phyloP scores from a whole-genome alignment of 1,139 yeast genomes.

The Taphrina flavorubra region DNA sequence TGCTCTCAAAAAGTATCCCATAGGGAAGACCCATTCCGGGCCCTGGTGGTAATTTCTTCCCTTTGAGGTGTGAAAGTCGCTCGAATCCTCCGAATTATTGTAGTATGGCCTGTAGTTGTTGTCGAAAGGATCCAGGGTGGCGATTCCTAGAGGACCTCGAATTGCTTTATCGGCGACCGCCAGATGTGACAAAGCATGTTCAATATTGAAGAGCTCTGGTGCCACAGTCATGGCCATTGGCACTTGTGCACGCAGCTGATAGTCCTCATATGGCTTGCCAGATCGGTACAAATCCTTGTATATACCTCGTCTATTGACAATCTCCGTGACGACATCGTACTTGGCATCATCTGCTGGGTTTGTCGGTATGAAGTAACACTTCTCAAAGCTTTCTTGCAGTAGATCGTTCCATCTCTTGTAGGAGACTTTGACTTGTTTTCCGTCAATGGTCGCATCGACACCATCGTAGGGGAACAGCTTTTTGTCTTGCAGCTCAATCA shows the following conservation, averaged over 20 bases:
- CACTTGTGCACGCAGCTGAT: slow-evolving; percentile 89
- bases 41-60: slow-evolving; percentile 98
- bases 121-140: slow-evolving; percentile 90
- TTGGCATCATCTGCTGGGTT: slow-evolving; percentile 64
- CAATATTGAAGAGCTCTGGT: slow-evolving; percentile 78
- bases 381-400: slow-evolving; percentile 75
- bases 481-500: slow-evolving; percentile 61
- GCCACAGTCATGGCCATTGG: slow-evolving; percentile 92
- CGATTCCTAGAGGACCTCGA: slow-evolving; percentile 90
- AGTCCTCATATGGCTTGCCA: slow-evolving; percentile 90
- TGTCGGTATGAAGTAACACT: slow-evolving; percentile 73
- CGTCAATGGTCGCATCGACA: slow-evolving; percentile 57
- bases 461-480: slow-evolving; percentile 61
- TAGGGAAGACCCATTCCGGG: slow-evolving; percentile 97
- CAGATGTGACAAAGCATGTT: slow-evolving; percentile 67
- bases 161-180: slow-evolving; percentile 71
- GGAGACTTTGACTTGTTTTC: slow-evolving; percentile 64
- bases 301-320: slow-evolving; percentile 88
- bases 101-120: slow-evolving; percentile 90
- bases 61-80: slow-evolving; percentile 89
- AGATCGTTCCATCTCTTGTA: slow-evolving; percentile 72
- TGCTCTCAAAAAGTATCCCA: slow-evolving; percentile 86
- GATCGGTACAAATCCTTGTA: slow-evolving; percentile 83
- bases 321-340: slow-evolving; percentile 65
- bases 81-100: slow-evolving; percentile 75